Evolutionary conservation across 192 early-diverging fungal genomes (phyloP), one percentile per base, ranked within the genome.

Genomic region (Coemansia sp.): DNA sequence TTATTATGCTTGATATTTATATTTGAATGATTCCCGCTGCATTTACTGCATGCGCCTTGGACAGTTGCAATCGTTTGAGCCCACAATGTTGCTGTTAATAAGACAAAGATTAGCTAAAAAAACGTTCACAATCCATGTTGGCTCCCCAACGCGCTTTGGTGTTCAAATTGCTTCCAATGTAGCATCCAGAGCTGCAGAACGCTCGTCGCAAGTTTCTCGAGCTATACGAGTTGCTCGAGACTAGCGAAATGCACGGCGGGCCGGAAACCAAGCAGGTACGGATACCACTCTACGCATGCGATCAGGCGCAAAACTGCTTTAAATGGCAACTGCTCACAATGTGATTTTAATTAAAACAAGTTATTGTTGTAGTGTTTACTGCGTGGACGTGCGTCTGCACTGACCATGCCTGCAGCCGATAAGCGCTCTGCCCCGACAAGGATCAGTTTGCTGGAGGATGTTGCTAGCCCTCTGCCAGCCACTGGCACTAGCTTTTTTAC

Each of bases 181-280:
- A 78, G 74, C 47, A 24, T 14, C 27, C 69, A 9, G 58, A 53
- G 12, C 55, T 67, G 42, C 64, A 61, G 12, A 55, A 58, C 22
- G 69, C 64, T 4, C 69, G 39, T 43, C 74, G 74, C 42, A 58
- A 52, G 46, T 71, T 62, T 17, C 69, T 78, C 38, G 74, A 78
- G 59, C 61, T 64, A 15, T 61, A 71, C 15, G 64, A 67, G 15
- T 50, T 78, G 44, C 53, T 71, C 5, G 60, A 53, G 8, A 51
- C 45, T 13, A 42, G 53, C 30, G 61, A 71, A 19, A 42, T 51
- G 18, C 58, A 59, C 18, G 64, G 61, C 24, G 50, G 22, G 4
- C 38, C 34, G 21, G 27, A 21, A 9, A 56, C 48, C 4, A 62
- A 57, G 23, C 54, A 47, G 44, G 67, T 60, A 55, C 15, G 57